Conservation (phyloP, 192 early-diverging fungal species). For the Mortierella hygrophila region DNA sequence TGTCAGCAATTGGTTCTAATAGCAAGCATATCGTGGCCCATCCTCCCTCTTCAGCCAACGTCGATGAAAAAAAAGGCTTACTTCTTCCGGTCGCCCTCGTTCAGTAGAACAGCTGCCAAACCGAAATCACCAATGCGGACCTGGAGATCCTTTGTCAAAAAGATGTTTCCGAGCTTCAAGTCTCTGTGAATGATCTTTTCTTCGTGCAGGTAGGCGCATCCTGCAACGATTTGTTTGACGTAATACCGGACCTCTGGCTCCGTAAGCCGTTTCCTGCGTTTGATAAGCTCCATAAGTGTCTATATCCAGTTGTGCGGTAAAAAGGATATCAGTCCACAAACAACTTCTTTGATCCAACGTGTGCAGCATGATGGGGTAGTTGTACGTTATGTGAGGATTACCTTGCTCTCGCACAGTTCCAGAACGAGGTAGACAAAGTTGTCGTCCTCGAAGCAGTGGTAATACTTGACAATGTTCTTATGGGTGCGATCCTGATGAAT, state of each 20-base stretch:
- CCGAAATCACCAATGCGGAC: constrained; percentile 98
- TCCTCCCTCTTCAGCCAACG: background rate
- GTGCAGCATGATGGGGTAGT: background rate
- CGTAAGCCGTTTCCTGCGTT: constrained; percentile 78
- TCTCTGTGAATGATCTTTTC: constrained; percentile 92
- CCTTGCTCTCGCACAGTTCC: constrained; percentile 92
- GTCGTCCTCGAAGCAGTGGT: constrained; percentile 90
- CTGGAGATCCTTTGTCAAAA: constrained; percentile 84
- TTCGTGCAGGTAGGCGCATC: constrained; percentile 85
- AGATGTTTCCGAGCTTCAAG: constrained; percentile 95
- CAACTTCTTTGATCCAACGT: no score
- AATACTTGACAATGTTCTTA: constrained; percentile 83
- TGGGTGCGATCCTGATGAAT: constrained; percentile 83
- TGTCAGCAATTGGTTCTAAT: background rate
- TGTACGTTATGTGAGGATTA: constrained; percentile 12
- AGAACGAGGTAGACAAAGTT: constrained; percentile 90
- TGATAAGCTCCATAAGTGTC: constrained; percentile 91
- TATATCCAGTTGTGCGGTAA: constrained; percentile 30
- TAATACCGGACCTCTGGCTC: constrained; percentile 93
- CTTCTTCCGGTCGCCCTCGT: constrained; percentile 88
- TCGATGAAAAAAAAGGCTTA: constrained; percentile 45
- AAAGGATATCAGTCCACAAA: background rate
- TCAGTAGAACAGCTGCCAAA: constrained; percentile 84
- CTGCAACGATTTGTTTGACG: constrained; percentile 85
- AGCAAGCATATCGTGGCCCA: background rate